Evolutionary conservation across 257 asterid genomes (phyloP).

Genomic region (Rehmannia glutinosa): DNA sequence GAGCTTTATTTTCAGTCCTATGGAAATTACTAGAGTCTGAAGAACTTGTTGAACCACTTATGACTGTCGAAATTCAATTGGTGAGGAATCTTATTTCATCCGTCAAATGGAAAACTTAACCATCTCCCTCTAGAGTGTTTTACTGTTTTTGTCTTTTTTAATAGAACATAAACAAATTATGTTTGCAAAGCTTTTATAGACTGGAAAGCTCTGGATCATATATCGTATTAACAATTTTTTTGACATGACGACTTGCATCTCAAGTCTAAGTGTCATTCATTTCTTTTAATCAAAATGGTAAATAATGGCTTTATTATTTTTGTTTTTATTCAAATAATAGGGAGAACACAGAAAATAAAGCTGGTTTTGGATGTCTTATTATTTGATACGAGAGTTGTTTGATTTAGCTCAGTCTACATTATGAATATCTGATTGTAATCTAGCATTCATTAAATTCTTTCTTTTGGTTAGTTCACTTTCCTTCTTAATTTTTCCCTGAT

Average conservation of each 20-base stretch:
- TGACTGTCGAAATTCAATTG: conserved; percentile 71
- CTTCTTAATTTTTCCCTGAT: neutral
- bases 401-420: neutral
- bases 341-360: neutral
- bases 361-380: neutral
- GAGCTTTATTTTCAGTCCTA: conserved; percentile 69
- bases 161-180: neutral
- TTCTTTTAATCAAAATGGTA: conserved; percentile 8
- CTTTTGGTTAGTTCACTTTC: neutral
- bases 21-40: conserved; percentile 88
- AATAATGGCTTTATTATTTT: neutral
- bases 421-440: conserved; percentile 6
- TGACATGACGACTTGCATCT: conserved; percentile 4
- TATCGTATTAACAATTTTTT: neutral
- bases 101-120: no score
- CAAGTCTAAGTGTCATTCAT: neutral
- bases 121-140: neutral
- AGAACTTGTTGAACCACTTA: conserved; percentile 65
- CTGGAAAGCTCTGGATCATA: neutral
- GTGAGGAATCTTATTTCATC: conserved; percentile 36
- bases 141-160: no score
- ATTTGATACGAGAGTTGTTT: neutral
- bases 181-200: neutral
- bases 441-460: neutral
- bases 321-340: neutral